Evolutionary conservation across 164 flowering plant species (phyloP), one percentile per base, ranked within the genome.

Genomic region (Berberis vulgaris): DNA sequence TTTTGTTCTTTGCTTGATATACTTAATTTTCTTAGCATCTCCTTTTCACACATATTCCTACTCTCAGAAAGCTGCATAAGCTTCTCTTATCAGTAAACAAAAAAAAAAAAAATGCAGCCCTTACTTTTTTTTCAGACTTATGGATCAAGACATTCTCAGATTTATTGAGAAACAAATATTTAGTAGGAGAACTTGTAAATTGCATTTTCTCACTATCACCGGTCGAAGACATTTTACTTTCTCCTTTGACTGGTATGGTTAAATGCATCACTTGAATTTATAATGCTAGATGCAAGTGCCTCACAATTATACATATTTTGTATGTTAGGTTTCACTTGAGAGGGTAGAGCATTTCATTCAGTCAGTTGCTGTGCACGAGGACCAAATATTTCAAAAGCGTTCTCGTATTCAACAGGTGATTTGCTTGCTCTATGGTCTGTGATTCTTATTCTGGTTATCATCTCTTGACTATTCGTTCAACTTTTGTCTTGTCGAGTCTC

Each of bases 331-430:
- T 10, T 71, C 79, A 42, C 74, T 94, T 70, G 96, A 89, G 67
- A 88, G 85, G 74, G 94, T 87, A 43, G 99, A 94, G 65, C 83
- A 85, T 67, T 91, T 91, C 74, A 72, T 87, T 72, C 96, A 89
- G 78, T 73, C 91, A 49, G 90, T 86, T 76, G 83, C 97, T 50
- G 81, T 83, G 38, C 55, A 84, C 69, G 99, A 94, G 75, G 94
- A 82, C 45, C 93, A 86, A 74, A 91, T 94, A 44, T 94, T 94
- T 73, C 91, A 85, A 75, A 94, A 94, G 74, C 86, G 99, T 26
- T 70, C 88, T 62, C 97, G 99, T 47, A 81, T 94, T 72, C 96
- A 91, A 67, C 96, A 86, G 99, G 97, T 89, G 43, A 62, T 62
- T 59, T 63, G 42, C 57, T 52, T 42, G 41, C 38, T 45, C 54